Base-by-base conservation (phyloP, 495 filamentous ascomycete species). In the Penicillium steckii region DNA sequence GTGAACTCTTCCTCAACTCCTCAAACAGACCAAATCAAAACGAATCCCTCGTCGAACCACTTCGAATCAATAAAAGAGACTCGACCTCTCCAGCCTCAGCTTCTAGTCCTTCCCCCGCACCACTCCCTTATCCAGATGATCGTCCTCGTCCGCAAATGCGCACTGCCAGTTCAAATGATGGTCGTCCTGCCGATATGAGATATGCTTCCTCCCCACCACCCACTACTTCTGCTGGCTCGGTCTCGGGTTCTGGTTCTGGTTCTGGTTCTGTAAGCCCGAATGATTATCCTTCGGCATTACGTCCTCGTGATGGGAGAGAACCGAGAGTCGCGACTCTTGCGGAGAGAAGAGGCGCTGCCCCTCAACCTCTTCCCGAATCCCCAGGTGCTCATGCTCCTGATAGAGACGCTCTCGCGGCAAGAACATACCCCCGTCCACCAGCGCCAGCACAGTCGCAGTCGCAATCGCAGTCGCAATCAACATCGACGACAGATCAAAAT, bases 51-150 rank as follows among this genome's bases (percentile, higher is more conserved):
- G 81, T 97, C 52, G 90, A 87, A 50, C 92, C 92, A 23, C 71
- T 97, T 66, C 83, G 90, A 56, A 95, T 97, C 62, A 85, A 83
- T 75, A 95, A 95, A 68, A 64, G 77, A 72, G 70, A 77, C 42
- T 71, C 77, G 13, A 64, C 76, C 42, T 62, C 62, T 52, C 65
- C 72, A 71, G 66, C 75, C 52, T 57, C 59, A 13, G 50, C 53
- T 17, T 53, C 57, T 13, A 64, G 50, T 37, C 56, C 54, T 46
- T 54, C 72, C 66, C 50, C 70, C 47, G 56, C 56, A 19, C 73
- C 78, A 26, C 77, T 88, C 42, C 90, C 88, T 7, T 95, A 91
- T 60, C 90, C 89, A 41, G 88, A 90, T 64, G 87, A 91, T 57
- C 75, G 80, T 32, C 75, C 77, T 68, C 68, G 76, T 67, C 67